Evolutionary conservation across 257 asterid species (phyloP), one percentile per base, ranked within the genome.

Genomic region (Leonotis leonurus): DNA sequence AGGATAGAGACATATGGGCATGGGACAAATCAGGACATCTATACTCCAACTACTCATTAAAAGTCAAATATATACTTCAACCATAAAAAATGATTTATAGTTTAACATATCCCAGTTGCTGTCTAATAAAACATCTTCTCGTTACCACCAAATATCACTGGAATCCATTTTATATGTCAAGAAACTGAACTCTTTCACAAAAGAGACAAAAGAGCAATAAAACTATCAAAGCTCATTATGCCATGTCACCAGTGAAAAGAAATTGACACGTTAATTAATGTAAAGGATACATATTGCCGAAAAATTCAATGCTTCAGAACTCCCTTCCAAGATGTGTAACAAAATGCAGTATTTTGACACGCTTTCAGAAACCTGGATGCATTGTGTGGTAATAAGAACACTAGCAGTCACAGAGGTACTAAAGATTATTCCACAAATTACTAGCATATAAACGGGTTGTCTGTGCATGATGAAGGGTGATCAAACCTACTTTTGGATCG

Each of bases 241-340:
- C 29, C 57, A 12, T 0, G 29, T 44, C 41, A 65, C 24, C 51
- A 49, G 67, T 3, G 2, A 27, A 62, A 57, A 35, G 33, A 10
- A 64, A 63, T 36, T 29, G 44, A 30, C 35, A 59, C 8, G 30
- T 60, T 35, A 30, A 27, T 69, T 50, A 77, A 17, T 3, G 48
- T 60, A 54, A 66, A 85, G 94, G 93, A 86, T 92, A 89, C 99
- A 92, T 75, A 89, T 75, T 17, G 95, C 96, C 4, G 97, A 80
- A 73, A 92, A 92, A 62, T 84, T 77, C 21, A 73, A 65, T 12
- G 96, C 94, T 75, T 92, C 96, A 14, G 79, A 41, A 75, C 91
- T 86, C 64, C 89, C 97, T 78, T 81, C 95, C 70, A 69, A 54
- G 70, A 89, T 76, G 78, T 89, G 95, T 27, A 92, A 67, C 86